Conservation (phyloP, 2,329 filamentous ascomycete species). For the Parastagonospora avenae region DNA sequence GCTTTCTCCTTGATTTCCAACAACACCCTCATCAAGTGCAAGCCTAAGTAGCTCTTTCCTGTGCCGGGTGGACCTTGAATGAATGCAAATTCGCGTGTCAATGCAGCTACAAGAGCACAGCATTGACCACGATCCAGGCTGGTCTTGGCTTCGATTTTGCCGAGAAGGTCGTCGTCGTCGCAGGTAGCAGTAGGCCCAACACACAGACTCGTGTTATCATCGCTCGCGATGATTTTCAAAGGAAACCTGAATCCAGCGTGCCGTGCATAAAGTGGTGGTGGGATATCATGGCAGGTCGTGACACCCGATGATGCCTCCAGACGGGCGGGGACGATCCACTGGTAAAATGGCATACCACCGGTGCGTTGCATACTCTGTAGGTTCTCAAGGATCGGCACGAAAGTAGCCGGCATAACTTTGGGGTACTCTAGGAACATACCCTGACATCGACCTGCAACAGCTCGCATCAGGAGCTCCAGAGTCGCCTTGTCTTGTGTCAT, state of each 20-base stretch:
- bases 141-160: slow-evolving; percentile 14
- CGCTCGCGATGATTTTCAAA: slow-evolving; percentile 21
- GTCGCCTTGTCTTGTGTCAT: slow-evolving; percentile 15
- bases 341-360: slow-evolving; percentile 29
- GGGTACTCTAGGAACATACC: slow-evolving; percentile 37
- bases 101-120: slow-evolving; percentile 57
- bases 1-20: slow-evolving; percentile 50
- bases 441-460: slow-evolving; percentile 8
- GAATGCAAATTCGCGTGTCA: slow-evolving; percentile 61
- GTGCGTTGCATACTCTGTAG: slow-evolving; percentile 32
- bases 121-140: slow-evolving; percentile 59
- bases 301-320: background rate
- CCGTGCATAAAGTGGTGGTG: slow-evolving; percentile 33
- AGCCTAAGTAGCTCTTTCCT: slow-evolving; percentile 68
- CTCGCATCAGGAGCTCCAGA: slow-evolving; percentile 16
- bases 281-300: slow-evolving; percentile 18
- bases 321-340: slow-evolving; percentile 33
- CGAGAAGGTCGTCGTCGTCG: slow-evolving; percentile 19
- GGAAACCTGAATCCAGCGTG: slow-evolving; percentile 24
- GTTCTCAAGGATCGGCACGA: slow-evolving; percentile 33
- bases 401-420: slow-evolving; percentile 34
- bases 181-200: slow-evolving; percentile 17
- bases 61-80: slow-evolving; percentile 75
- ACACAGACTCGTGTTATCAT: background rate
- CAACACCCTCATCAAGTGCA: slow-evolving; percentile 63